Evolutionary conservation across 441 rosid species (phyloP).

Genomic region (Populus tomentosa): DNA sequence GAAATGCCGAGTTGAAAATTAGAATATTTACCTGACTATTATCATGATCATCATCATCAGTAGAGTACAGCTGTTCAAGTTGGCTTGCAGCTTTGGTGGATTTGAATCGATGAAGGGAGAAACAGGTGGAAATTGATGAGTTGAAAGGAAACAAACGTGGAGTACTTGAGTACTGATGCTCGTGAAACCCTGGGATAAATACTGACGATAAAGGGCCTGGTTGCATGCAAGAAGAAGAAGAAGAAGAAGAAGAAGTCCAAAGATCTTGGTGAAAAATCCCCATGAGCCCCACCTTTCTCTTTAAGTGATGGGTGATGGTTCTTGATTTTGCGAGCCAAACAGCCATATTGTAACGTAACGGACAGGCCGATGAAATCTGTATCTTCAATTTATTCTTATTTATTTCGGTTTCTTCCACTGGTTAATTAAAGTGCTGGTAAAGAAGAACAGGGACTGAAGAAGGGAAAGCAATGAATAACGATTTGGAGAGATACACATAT

Average conservation of each 20-base stretch:
- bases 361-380: neutral
- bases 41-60: slow-evolving; percentile 22
- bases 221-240: neutral
- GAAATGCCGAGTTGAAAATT: neutral
- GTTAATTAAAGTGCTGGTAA: no score
- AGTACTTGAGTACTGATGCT: neutral
- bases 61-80: slow-evolving; percentile 23
- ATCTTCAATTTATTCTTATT: no score
- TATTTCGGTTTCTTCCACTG: no score
- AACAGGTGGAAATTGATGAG: slow-evolving; percentile 1
- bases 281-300: slow-evolving; percentile 17
- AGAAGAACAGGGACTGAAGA: neutral
- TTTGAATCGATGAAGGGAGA: slow-evolving; percentile 26
- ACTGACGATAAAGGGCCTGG: neutral
- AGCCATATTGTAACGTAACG: slow-evolving; percentile 23
- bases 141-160: neutral
- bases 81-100: slow-evolving; percentile 41
- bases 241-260: neutral
- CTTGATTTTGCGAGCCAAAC: slow-evolving; percentile 44
- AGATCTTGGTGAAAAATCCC: slow-evolving; percentile 8
- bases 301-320: slow-evolving; percentile 23
- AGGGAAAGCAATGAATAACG: neutral
- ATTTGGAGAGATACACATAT: neutral
- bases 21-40: slow-evolving; percentile 27
- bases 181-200: neutral